Evolutionary conservation across 495 filamentous ascomycete genomes (phyloP).

Genomic region (Aspergillus sclerotioniger): DNA sequence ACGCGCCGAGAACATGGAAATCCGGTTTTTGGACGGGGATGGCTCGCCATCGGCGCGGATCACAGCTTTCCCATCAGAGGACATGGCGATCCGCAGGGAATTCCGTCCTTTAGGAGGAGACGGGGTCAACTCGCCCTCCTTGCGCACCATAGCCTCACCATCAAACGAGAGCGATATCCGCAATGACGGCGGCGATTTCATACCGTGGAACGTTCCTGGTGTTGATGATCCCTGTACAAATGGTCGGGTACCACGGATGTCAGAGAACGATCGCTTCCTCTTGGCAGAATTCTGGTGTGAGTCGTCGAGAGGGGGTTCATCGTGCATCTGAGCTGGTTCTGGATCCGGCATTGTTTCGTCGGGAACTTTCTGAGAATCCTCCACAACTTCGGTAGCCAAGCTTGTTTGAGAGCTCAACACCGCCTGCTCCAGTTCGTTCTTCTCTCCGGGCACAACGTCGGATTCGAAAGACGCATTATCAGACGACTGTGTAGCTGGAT

Average conservation of each 20-base stretch:
- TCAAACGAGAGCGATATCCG: slow-evolving; percentile 72
- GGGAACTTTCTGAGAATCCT: slow-evolving; percentile 27
- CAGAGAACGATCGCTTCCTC: slow-evolving; percentile 39
- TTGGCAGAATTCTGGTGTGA: slow-evolving; percentile 28
- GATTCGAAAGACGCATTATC: slow-evolving; percentile 36
- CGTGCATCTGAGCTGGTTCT: slow-evolving; percentile 15
- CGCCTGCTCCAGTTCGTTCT: slow-evolving; percentile 26
- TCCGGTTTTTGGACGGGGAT: slow-evolving; percentile 51
- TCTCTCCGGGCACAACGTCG: slow-evolving; percentile 27
- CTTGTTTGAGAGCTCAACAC: slow-evolving; percentile 38
- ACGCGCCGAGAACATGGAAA: slow-evolving; percentile 51
- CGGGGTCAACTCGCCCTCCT: slow-evolving; percentile 59
- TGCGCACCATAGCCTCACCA: slow-evolving; percentile 77
- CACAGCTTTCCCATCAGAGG: slow-evolving; percentile 51
- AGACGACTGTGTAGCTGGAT: slow-evolving; percentile 23
- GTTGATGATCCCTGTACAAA: slow-evolving; percentile 16
- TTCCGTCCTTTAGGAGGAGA: slow-evolving; percentile 64
- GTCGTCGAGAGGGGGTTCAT: slow-evolving; percentile 20
- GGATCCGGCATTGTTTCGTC: slow-evolving; percentile 24
- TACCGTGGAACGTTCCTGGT: slow-evolving; percentile 18
- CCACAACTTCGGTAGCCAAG: slow-evolving; percentile 31
- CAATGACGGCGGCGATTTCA: slow-evolving; percentile 46
- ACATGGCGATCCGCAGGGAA: slow-evolving; percentile 47
- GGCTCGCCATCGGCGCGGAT: slow-evolving; percentile 46
- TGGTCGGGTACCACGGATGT: slow-evolving; percentile 22